Conservation (phyloP, 1,284 basidiomycete genomes). For the Tilletia walkeri region DNA sequence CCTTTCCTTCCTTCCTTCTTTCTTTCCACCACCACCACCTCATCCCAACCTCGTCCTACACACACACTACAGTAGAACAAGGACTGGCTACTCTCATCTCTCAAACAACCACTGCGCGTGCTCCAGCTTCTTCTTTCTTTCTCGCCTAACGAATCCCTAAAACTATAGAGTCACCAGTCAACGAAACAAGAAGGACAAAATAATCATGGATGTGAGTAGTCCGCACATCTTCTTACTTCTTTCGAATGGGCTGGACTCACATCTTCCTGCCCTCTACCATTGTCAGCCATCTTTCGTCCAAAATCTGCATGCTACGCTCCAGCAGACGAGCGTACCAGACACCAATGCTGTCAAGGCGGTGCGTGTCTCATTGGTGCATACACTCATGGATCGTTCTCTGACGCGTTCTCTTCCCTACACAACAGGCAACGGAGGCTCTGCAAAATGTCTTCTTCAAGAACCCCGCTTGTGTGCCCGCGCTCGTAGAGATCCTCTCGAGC, state of each 20-base stretch:
- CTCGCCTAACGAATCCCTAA: no score
- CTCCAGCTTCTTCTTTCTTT: no score
- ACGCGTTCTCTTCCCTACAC: background rate
- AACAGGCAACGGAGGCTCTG: conserved; percentile 82
- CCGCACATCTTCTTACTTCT: background rate
- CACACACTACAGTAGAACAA: no score
- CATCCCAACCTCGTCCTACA: no score
- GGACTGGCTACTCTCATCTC: no score
- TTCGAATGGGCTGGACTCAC: background rate
- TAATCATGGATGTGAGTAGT: conserved; percentile 18
- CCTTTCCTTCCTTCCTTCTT: no score
- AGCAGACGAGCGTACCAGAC: conserved; percentile 54
- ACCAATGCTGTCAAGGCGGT: conserved; percentile 51
- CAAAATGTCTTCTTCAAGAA: conserved; percentile 69
- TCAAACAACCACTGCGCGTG: no score
- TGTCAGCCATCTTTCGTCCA: conserved; percentile 38
- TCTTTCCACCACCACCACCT: no score
- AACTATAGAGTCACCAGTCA: no score
- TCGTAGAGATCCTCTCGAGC: conserved; percentile 82
- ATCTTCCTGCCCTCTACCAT: background rate
- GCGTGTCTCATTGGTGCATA: background rate
- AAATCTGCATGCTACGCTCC: conserved; percentile 48
- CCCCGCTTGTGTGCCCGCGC: conserved; percentile 82
- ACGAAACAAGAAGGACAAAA: no score
- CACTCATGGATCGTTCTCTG: background rate